These are phyloP conservation scores for Leccinum disarticulatum DNA, from an alignment of 768 basidiomycete species.

Conservation along the genomic window DNA sequence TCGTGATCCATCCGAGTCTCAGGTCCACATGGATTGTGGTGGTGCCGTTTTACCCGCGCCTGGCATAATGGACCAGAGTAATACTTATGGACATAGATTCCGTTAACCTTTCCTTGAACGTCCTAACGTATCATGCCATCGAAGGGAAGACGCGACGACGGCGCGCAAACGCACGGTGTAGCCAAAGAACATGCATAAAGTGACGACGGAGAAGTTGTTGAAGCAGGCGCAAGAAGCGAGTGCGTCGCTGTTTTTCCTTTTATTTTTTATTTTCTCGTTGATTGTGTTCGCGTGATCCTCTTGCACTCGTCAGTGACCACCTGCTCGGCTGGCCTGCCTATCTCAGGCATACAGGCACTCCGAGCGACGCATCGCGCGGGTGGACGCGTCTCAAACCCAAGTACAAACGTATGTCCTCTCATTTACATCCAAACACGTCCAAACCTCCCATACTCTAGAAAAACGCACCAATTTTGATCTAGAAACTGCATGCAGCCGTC, in stretches of 20 bases:
- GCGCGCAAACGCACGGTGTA: conserved; percentile 8
- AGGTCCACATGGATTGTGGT: too few relatives aligned
- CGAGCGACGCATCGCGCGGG: conserved; percentile 10
- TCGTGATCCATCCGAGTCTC: too few relatives aligned
- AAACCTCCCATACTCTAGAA: conserved; percentile 5
- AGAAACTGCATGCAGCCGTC: conserved; percentile 9
- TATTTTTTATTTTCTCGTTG: background rate
- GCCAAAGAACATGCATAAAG: conserved; percentile 9
- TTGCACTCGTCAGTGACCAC: too few relatives aligned
- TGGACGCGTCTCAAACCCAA: conserved; percentile 19
- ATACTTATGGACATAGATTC: too few relatives aligned
- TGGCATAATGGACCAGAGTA: too few relatives aligned
- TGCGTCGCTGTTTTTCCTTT: conserved; percentile 12
- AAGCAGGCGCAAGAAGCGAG: conserved; percentile 18
- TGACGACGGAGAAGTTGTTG: conserved; percentile 15
- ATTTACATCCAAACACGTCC: background rate
- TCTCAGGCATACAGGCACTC: background rate
- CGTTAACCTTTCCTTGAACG: too few relatives aligned
- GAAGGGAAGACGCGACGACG: background rate
- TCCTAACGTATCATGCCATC: background rate
- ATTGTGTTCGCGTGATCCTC: background rate
- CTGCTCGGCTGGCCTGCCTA: background rate
- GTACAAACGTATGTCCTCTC: conserved; percentile 14
- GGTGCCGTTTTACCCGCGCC: too few relatives aligned
- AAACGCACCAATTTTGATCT: conserved; percentile 11